Evolutionary conservation across 2,329 filamentous ascomycete species (phyloP).

Genomic region (Penicillium freii): DNA sequence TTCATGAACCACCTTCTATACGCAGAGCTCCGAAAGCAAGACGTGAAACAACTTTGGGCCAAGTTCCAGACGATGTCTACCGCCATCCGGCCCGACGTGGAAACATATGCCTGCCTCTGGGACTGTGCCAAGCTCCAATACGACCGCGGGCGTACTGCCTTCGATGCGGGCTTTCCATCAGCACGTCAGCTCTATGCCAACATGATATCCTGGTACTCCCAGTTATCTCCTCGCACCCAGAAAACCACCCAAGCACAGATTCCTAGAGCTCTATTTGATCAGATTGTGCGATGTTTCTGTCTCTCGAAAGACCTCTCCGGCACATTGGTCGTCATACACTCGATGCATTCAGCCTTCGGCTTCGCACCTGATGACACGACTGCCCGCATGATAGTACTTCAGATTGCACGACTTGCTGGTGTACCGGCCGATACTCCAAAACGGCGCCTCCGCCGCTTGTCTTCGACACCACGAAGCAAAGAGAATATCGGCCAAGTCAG

Average conservation of each 20-base stretch:
- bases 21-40: constrained; percentile 61
- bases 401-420: constrained; percentile 48
- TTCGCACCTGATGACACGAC: constrained; percentile 49
- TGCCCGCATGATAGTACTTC: constrained; percentile 49
- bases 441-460: constrained; percentile 42
- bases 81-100: constrained; percentile 60
- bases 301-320: constrained; percentile 50
- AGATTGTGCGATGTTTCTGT: constrained; percentile 53
- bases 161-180: constrained; percentile 47
- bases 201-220: constrained; percentile 49
- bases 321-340: constrained; percentile 50
- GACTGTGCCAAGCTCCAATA: constrained; percentile 51
- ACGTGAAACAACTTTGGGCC: constrained; percentile 53
- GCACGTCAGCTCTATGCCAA: constrained; percentile 48
- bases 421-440: constrained; percentile 34
- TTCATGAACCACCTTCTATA: constrained; percentile 78
- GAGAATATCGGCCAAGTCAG: constrained; percentile 47
- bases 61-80: constrained; percentile 57
- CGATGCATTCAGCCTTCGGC: constrained; percentile 45
- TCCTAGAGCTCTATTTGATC: constrained; percentile 51
- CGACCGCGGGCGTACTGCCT: constrained; percentile 48
- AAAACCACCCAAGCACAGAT: constrained; percentile 39
- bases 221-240: constrained; percentile 31
- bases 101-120: constrained; percentile 70
- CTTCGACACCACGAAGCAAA: constrained; percentile 42